A percentile compares a stretch with the other conserved stretches of the same genome.
Evolutionary conservation across 2,329 filamentous ascomycete species (phyloP).

Genomic region (Cladosporium sp.): DNA sequence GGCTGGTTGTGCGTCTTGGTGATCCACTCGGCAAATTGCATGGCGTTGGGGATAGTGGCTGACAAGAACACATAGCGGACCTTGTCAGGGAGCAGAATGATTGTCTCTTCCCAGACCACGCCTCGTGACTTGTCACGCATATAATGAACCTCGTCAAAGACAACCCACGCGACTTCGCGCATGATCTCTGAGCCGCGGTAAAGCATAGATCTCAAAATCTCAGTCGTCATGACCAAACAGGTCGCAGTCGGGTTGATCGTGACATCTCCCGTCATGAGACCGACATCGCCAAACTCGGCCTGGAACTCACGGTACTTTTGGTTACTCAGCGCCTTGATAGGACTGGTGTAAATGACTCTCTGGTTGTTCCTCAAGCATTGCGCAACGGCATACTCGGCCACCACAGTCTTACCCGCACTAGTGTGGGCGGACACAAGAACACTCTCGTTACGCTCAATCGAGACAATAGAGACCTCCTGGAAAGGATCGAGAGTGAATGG

Average conservation of each 20-base stretch:
- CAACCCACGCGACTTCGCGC: conserved; percentile 97
- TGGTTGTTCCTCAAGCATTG: conserved; percentile 97
- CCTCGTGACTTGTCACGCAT: conserved; percentile 89
- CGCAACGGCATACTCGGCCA: conserved; percentile 96
- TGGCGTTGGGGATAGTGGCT: conserved; percentile 95
- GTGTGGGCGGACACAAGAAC: conserved; percentile 96
- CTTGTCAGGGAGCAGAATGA: conserved; percentile 96
- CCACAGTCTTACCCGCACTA: conserved; percentile 95
- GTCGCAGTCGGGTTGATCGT: conserved; percentile 98
- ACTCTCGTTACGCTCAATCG: conserved; percentile 93
- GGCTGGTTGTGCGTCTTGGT: conserved; percentile 96
- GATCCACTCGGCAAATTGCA: conserved; percentile 99
- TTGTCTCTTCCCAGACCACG: conserved; percentile 99
- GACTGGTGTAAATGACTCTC: conserved; percentile 97
- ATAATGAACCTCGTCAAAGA: conserved; percentile 99
- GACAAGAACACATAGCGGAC: conserved; percentile 98
- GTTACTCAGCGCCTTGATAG: conserved; percentile 97
- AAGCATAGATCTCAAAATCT: conserved; percentile 97
- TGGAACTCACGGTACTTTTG: conserved; percentile 98
- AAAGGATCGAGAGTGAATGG: conserved; percentile 94
- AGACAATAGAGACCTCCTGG: conserved; percentile 89
- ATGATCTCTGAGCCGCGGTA: conserved; percentile 98
- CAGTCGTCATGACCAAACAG: conserved; percentile 97
- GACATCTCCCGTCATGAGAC: conserved; percentile 97
- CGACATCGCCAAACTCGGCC: conserved; percentile 92